phyloP scores from a whole-genome alignment of 495 filamentous ascomycete species.

The Aspergillus hancockii region DNA sequence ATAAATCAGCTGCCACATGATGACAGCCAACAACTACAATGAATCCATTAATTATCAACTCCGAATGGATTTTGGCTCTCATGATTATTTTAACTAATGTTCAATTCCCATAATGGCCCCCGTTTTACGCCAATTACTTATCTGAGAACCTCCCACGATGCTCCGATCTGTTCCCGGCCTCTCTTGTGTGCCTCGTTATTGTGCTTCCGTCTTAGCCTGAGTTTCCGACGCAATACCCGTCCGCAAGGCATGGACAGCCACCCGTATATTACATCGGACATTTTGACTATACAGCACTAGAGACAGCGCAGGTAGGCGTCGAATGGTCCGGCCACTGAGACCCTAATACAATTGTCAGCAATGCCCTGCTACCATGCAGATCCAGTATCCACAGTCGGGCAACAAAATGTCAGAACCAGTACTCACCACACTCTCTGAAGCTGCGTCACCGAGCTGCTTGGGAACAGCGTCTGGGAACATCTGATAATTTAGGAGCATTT shows the following conservation, averaged over 20 bases:
- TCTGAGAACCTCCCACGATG: neutral
- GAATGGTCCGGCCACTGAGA: conserved; percentile 28
- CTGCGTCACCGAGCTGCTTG: conserved; percentile 22
- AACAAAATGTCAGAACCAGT: neutral
- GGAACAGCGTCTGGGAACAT: conserved; percentile 21
- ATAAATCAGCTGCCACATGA: conserved; percentile 10
- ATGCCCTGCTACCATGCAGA: neutral
- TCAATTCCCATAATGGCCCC: neutral
- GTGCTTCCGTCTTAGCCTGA: conserved; percentile 18
- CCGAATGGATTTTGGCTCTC: neutral
- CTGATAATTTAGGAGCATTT: conserved; percentile 22
- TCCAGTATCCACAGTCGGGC: neutral
- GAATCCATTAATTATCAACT: neutral
- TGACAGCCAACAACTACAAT: neutral
- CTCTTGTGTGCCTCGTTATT: conserved; percentile 1
- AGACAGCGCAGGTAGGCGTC: conserved; percentile 24
- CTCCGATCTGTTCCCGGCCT: neutral
- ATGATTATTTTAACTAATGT: neutral
- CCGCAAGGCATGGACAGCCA: conserved; percentile 24
- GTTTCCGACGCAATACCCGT: conserved; percentile 19
- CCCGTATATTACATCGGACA: conserved; percentile 20
- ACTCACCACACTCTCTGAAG: conserved; percentile 22
- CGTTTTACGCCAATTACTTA: neutral
- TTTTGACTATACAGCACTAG: conserved; percentile 19
- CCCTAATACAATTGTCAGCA: conserved; percentile 15